Evolutionary conservation across 805 yeast species (phyloP).

Genomic region (Nakazawaea pomicola): DNA sequence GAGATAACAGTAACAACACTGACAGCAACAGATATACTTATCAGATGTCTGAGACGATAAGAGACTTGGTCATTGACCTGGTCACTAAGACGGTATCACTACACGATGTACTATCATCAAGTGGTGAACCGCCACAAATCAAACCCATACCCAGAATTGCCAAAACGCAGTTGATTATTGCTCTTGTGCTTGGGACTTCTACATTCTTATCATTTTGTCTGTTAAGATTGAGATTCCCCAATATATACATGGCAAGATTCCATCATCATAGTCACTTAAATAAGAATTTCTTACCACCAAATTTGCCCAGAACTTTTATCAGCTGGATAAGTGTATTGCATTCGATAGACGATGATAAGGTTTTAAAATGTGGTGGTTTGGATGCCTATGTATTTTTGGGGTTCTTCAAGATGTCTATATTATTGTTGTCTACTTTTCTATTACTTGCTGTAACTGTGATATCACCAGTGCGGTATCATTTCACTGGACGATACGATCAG

Average conservation of each 20-base stretch:
- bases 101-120: background rate
- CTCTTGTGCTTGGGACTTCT: slow-evolving; percentile 57
- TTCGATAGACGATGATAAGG: slow-evolving; percentile 42
- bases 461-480: slow-evolving; percentile 47
- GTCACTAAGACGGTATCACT: background rate
- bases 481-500: slow-evolving; percentile 43
- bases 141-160: slow-evolving; percentile 47
- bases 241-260: slow-evolving; percentile 77
- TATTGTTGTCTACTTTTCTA: slow-evolving; percentile 37
- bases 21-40: too few relatives aligned
- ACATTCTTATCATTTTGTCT: slow-evolving; percentile 70
- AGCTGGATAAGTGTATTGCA: slow-evolving; percentile 50
- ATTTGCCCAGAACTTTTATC: slow-evolving; percentile 44
- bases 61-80: background rate
- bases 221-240: slow-evolving; percentile 70
- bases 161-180: slow-evolving; percentile 71
- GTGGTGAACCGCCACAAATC: background rate
- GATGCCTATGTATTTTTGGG: slow-evolving; percentile 55
- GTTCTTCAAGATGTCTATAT: slow-evolving; percentile 54
- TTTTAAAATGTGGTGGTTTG: slow-evolving; percentile 51
- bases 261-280: slow-evolving; percentile 36
- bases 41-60: too few relatives aligned
- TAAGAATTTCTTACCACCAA: slow-evolving; percentile 50
- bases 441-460: slow-evolving; percentile 42
- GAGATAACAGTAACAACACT: background rate